Evolutionary conservation across 1,139 yeast genomes (phyloP).

Genomic region (Sugiyamaella novakii): DNA sequence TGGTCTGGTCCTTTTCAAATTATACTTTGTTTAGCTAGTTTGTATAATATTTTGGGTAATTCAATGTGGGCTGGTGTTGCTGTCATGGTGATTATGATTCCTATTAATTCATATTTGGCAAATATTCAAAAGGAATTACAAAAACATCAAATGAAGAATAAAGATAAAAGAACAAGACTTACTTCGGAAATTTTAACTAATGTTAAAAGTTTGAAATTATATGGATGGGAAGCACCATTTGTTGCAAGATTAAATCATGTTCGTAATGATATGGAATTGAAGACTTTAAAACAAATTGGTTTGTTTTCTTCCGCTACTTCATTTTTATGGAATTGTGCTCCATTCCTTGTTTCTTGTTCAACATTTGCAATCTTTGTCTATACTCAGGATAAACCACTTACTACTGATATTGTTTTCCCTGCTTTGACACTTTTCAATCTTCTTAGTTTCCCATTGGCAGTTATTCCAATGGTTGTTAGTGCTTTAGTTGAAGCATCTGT

Average conservation of each 20-base stretch:
- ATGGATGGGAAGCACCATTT: conserved; percentile 95
- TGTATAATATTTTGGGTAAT: conserved; percentile 77
- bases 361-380: conserved; percentile 84
- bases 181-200: conserved; percentile 88
- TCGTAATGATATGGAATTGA: conserved; percentile 86
- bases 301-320: conserved; percentile 69
- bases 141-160: conserved; percentile 68
- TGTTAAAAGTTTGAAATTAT: conserved; percentile 86
- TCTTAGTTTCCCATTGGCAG: conserved; percentile 89
- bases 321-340: conserved; percentile 85
- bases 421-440: conserved; percentile 80
- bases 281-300: conserved; percentile 76
- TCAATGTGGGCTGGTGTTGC: conserved; percentile 97
- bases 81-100: conserved; percentile 81
- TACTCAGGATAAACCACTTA: conserved; percentile 65
- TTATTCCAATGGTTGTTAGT: conserved; percentile 87
- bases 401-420: conserved; percentile 94
- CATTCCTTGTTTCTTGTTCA: conserved; percentile 86
- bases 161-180: conserved; percentile 68
- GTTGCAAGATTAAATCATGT: conserved; percentile 70
- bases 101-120: conserved; percentile 76
- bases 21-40: conserved; percentile 70
- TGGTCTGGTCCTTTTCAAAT: conserved; percentile 99
- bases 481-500: conserved; percentile 88
- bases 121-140: conserved; percentile 75